Evolutionary conservation across 2,329 filamentous ascomycete species (phyloP).

Genomic region (Pseudogymnoascus sp.): DNA sequence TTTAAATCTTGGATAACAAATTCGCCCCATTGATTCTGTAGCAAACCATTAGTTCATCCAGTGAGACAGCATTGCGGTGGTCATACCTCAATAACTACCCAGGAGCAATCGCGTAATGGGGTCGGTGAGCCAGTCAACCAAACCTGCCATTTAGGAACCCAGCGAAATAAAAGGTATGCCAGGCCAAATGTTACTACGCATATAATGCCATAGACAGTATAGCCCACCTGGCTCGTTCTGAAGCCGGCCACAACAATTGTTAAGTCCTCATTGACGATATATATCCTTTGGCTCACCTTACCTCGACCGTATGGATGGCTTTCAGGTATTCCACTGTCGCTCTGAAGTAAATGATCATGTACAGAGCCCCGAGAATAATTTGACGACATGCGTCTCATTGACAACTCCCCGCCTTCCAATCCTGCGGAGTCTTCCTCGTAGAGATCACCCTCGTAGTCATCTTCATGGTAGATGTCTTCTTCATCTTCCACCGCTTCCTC

Average conservation of each 20-base stretch:
- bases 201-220: conserved; percentile 58
- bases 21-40: conserved; percentile 88
- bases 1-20: conserved; percentile 69
- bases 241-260: conserved; percentile 93
- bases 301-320: conserved; percentile 53
- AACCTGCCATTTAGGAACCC: conserved; percentile 84
- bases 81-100: conserved; percentile 78
- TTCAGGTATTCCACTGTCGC: conserved; percentile 62
- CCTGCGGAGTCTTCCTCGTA: conserved; percentile 27
- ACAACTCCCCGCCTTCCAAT: conserved; percentile 30
- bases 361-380: conserved; percentile 49
- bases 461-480: conserved; percentile 33
- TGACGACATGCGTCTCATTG: conserved; percentile 57
- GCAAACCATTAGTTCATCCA: conserved; percentile 27
- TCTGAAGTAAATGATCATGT: conserved; percentile 60
- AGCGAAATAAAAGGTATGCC: conserved; percentile 77
- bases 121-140: conserved; percentile 62
- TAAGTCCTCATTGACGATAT: conserved; percentile 87
- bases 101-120: conserved; percentile 67
- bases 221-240: conserved; percentile 65
- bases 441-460: conserved; percentile 24
- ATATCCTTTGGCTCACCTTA: conserved; percentile 78
- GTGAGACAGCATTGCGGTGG: neutral
- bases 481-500: conserved; percentile 30
- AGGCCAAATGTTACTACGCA: conserved; percentile 69